Conservation (phyloP, 2,329 filamentous ascomycete genomes). For the Teratosphaeria zuluensis region DNA sequence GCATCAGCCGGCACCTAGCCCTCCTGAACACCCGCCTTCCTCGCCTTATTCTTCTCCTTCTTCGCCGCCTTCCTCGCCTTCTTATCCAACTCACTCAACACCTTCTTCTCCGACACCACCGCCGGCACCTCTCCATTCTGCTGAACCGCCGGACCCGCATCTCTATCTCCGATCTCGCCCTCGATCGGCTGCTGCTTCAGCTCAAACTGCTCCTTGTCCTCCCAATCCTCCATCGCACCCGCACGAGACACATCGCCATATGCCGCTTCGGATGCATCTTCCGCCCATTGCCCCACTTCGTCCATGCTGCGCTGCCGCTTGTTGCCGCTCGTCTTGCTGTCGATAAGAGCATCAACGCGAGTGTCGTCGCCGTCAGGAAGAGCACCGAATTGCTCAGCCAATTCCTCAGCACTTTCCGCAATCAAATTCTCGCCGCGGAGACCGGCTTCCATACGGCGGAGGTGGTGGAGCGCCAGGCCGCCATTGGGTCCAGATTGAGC, state of each 20-base stretch:
- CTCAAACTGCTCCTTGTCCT: conserved; percentile 36
- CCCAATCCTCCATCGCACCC: conserved; percentile 22
- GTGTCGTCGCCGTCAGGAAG: conserved; percentile 16
- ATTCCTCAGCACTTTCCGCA: conserved; percentile 27
- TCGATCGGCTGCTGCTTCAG: conserved; percentile 30
- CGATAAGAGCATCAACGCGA: conserved; percentile 15
- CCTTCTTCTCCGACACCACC: conserved; percentile 13
- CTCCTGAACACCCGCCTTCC: background rate
- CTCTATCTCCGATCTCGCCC: conserved; percentile 31
- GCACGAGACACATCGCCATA: conserved; percentile 5
- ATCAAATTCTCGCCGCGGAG: conserved; percentile 42
- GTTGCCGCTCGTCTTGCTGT: conserved; percentile 22
- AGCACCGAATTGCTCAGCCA: conserved; percentile 29
- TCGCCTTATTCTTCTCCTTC: conserved; percentile 39
- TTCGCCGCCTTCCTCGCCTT: conserved; percentile 47
- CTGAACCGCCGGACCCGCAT: conserved; percentile 16
- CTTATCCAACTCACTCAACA: conserved; percentile 32
- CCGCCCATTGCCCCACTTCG: conserved; percentile 8
- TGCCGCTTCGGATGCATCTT: conserved; percentile 5
- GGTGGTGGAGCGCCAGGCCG: conserved; percentile 43
- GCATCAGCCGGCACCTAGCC: background rate
- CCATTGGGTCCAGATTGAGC: conserved; percentile 34
- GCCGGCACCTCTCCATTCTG: conserved; percentile 17
- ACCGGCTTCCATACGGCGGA: conserved; percentile 44
- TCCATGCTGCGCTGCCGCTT: conserved; percentile 12